These are phyloP conservation scores for Tubosaeta sp. DNA, from an alignment of 768 basidiomycete genomes.

Conservation along the genomic window DNA sequence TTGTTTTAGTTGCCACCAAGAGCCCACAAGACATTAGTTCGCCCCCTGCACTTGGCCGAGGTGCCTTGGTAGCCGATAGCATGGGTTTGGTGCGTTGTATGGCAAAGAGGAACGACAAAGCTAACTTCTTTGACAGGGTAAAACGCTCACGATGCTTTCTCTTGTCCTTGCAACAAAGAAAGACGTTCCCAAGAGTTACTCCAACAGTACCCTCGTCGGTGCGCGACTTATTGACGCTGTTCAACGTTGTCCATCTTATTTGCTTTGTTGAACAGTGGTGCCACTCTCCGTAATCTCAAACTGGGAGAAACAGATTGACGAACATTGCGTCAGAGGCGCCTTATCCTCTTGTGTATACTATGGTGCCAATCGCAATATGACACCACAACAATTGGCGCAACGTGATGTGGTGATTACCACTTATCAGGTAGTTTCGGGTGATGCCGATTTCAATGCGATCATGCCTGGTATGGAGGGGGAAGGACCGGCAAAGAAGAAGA, in stretches of 20 bases:
- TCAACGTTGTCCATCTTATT: neutral
- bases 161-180: conserved; percentile 73
- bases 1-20: conserved; percentile 66
- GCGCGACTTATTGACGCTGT: neutral
- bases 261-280: conserved; percentile 44
- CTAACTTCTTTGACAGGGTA: conserved; percentile 51
- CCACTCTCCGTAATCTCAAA: conserved; percentile 85
- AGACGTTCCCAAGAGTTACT: conserved; percentile 53
- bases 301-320: conserved; percentile 81
- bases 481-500: conserved; percentile 48
- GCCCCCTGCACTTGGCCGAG: conserved; percentile 65
- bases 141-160: conserved; percentile 86
- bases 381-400: conserved; percentile 53
- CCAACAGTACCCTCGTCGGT: conserved; percentile 79
- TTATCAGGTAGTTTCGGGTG: conserved; percentile 66
- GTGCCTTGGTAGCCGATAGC: conserved; percentile 86
- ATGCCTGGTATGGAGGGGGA: conserved; percentile 11
- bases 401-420: conserved; percentile 83
- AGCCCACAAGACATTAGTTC: conserved; percentile 57
- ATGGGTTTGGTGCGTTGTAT: conserved; percentile 60
- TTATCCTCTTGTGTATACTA: conserved; percentile 66
- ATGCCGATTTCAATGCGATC: conserved; percentile 33
- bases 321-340: conserved; percentile 56
- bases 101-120: neutral
- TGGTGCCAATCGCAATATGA: conserved; percentile 58